Conservation (phyloP, 2,329 filamentous ascomycete genomes). For the Claviceps spartinae region DNA sequence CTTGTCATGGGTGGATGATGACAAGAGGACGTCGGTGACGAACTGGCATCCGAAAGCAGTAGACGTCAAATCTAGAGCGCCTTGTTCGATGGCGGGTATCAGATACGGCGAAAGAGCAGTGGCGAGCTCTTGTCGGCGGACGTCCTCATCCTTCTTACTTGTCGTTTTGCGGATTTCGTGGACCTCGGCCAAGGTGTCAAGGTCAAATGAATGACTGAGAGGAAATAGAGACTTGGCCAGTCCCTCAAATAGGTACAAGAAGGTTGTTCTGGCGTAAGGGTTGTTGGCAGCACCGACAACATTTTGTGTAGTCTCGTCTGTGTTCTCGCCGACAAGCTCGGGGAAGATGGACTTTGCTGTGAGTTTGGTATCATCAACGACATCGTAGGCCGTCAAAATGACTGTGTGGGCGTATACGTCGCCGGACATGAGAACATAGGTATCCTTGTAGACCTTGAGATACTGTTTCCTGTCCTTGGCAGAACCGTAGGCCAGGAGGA, state of each 20-base stretch:
- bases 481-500: constrained; percentile 69
- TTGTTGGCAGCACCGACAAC: constrained; percentile 53
- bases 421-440: constrained; percentile 68
- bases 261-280: constrained; percentile 47
- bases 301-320: constrained; percentile 47
- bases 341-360: constrained; percentile 75
- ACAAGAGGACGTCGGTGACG: constrained; percentile 68
- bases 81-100: constrained; percentile 56
- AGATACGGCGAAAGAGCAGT: constrained; percentile 61
- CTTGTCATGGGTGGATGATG: constrained; percentile 57
- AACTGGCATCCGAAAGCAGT: constrained; percentile 80
- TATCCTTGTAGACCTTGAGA: constrained; percentile 81
- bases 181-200: constrained; percentile 62
- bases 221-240: constrained; percentile 48
- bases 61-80: constrained; percentile 53
- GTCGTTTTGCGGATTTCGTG: constrained; percentile 68
- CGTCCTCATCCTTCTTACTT: constrained; percentile 80
- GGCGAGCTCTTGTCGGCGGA: constrained; percentile 63
- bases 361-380: constrained; percentile 88
- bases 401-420: constrained; percentile 69
- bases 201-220: constrained; percentile 46
- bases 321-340: constrained; percentile 66
- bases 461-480: constrained; percentile 91
- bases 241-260: constrained; percentile 72
- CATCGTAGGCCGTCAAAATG: constrained; percentile 74